phyloP scores from a whole-genome alignment of 176 grass and related monocot species.

The Echinochloa phyllopogon region DNA sequence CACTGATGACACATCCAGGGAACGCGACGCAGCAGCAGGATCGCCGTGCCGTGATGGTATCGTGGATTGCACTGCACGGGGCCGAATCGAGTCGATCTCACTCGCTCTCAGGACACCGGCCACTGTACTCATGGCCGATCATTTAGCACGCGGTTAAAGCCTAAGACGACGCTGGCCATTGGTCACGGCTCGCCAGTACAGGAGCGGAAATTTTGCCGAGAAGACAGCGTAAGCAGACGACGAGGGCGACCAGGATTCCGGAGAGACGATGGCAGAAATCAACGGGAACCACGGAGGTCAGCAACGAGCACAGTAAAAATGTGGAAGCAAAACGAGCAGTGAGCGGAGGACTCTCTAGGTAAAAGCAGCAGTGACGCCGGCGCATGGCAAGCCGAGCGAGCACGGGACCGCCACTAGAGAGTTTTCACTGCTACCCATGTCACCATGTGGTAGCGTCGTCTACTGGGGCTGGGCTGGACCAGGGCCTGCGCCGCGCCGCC shows the following conservation, averaged over 20 bases:
- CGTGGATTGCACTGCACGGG: conserved; percentile 27
- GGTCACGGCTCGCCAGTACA: neutral
- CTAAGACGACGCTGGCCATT: neutral
- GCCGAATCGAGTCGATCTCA: neutral
- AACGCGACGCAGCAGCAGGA: neutral
- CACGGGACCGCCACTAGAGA: neutral
- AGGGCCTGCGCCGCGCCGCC: neutral
- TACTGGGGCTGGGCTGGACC: neutral
- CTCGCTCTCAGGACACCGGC: neutral
- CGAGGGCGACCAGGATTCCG: too few relatives aligned
- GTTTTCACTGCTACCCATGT: neutral
- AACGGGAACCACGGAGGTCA: neutral
- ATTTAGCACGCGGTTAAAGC: conserved; percentile 11
- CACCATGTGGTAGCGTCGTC: neutral
- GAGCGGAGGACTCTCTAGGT: neutral
- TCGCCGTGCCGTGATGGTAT: conserved; percentile 33
- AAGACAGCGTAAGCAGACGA: too few relatives aligned
- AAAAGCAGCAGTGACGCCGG: neutral
- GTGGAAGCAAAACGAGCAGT: neutral
- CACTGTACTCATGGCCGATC: neutral
- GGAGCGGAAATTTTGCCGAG: neutral
- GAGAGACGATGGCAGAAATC: neutral
- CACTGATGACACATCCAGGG: neutral
- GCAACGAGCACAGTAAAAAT: neutral
- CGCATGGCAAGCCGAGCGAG: neutral